Evolutionary conservation across 2,329 filamentous ascomycete species (phyloP), one percentile per base, ranked within the genome.

Genomic region (Aspergillus alliaceus): DNA sequence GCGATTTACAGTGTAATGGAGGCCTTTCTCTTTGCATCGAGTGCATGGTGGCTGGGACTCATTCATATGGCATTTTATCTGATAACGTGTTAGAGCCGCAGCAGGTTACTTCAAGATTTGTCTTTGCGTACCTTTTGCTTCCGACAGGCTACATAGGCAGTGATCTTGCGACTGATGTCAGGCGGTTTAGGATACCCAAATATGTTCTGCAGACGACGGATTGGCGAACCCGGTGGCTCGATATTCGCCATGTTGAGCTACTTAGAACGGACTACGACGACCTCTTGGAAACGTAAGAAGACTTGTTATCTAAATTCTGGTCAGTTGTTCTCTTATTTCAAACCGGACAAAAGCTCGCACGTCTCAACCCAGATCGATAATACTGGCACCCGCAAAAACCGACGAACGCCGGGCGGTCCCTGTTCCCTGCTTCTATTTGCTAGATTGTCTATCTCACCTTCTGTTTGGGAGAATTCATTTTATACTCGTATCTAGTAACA

Each of bases 31-130:
- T 61, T 72, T 73, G 64, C 76, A 79, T 32, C 76, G 62, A 3
- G 69, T 67, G 61, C 76, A 79, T 4, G 75, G 76, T 14, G 72
- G 66, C 39, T 74, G 66, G 6, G 68, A 67, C 53, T 73, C 69
- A 48, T 62, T 59, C 74, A 78, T 77, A 54, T 76, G 69, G 55
- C 76, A 79, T 71, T 77, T 77, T 48, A 77, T 72, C 70, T 70
- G 5, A 12, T 34, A 2, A n/a, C 11, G 18, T 44, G 39, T 56
- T 20, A 59, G 51, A 31, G 6, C 14, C 6, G 15, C 8, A 32
- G 8, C 20, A 9, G 22, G 15, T 27, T 5, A 20, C n/a, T 24
- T 32, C 15, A 32, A 24, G 6, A 12, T 20, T 12, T 40, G 11
- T 9, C 20, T 15, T 9, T 35, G 3, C 6, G 24, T 29, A 67